These are phyloP conservation scores for Fusarium pseudoanthophilum DNA, from an alignment of 2,329 filamentous ascomycete genomes.

Conservation along the genomic window DNA sequence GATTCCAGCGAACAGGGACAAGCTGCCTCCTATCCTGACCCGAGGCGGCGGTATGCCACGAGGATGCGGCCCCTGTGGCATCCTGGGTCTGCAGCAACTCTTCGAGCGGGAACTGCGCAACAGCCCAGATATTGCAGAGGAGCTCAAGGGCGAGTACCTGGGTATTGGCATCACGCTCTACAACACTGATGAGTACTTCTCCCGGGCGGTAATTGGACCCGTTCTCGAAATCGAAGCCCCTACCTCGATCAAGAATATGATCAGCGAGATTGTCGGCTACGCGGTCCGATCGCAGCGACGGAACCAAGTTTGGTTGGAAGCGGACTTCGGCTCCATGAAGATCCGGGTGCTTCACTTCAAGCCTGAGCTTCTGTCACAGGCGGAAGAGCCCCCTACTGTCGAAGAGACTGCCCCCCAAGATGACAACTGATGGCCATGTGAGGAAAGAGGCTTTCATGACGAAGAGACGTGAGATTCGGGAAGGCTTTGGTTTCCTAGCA, in stretches of 20 bases:
- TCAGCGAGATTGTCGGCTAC: background rate
- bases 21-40: background rate
- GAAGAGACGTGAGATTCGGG: background rate
- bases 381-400: background rate
- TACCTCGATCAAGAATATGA: background rate
- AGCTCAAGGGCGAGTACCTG: background rate
- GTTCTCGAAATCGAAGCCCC: background rate
- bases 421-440: background rate
- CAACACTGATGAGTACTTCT: background rate
- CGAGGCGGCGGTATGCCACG: background rate
- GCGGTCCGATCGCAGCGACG: background rate
- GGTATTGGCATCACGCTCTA: background rate
- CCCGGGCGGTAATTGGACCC: background rate
- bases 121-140: background rate
- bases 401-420: background rate
- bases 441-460: background rate
- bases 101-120: background rate
- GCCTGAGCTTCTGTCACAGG: background rate
- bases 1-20: background rate
- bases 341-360: background rate
- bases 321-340: background rate
- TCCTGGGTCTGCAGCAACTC: background rate
- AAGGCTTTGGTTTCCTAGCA: background rate
- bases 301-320: background rate
- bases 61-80: background rate